Base-by-base conservation (phyloP, 2,329 filamentous ascomycete genomes). In the Septoria linicola region DNA sequence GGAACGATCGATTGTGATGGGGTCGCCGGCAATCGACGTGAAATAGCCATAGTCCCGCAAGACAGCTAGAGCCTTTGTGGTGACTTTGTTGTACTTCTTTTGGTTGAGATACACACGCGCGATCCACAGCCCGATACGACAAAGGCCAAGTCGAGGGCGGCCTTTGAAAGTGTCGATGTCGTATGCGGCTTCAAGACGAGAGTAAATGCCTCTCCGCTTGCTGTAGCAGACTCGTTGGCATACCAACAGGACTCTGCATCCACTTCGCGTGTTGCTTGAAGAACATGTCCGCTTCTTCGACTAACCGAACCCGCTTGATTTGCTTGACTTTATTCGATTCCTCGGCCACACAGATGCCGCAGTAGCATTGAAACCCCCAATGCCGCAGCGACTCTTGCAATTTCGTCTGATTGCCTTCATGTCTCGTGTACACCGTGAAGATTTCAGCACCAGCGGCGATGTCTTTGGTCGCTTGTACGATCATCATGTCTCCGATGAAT, bases 401-500 rank as follows among this genome's bases (percentile, higher is more conserved):
- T 11, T 10, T 31, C 14, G n/a, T 31, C 14, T 19, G 8, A n/a
- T n/a, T 46, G 17, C 21, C n/a, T 17, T 34, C 11, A 11, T 19
- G 14, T 20, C 6, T 27, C 7, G 10, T 3, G 41, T 58, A 58
- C 2, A 11, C 14, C 6, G 48, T 46, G 2, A 60, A 57, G 4
- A 82, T 55, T 60, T 82, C 78, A 0, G 76, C 72, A 14, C 68
- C 66, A 0, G 71, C 54, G 0, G 68, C 55, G 0, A 82, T 61
- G 35, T 78, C 71, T 7, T 56, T 56, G 0, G 70, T 63, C 0
- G 79, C 78, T 8, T 76, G 75, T 16, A 81, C 44, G 8, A 81
- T 69, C 54, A 72, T 69, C 68, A 82, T 71, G 57, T 82, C 78
- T 2, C 80, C 78, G 32, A 81, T 77, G 60, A 80, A 81, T 1